A percentile compares a stretch with the other conserved stretches of the same genome.
Evolutionary conservation across 257 asterid genomes (phyloP).

Genomic region (Ophiorrhiza pumila): DNA sequence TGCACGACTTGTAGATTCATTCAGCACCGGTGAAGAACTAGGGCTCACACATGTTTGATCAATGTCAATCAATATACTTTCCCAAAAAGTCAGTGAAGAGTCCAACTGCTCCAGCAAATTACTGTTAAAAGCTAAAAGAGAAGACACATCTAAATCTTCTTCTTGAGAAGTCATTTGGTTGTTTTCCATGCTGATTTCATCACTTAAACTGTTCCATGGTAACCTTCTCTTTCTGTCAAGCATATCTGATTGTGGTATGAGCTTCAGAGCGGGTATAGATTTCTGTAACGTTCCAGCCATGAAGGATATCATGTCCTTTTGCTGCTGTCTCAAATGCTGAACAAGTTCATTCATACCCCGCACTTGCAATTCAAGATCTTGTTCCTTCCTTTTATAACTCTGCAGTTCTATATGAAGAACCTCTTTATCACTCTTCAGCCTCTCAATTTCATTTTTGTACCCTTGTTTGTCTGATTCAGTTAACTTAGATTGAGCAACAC

Average conservation of each 20-base stretch:
- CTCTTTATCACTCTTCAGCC: slow-evolving; percentile 53
- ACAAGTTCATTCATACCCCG: slow-evolving; percentile 42
- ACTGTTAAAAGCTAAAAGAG: slow-evolving; percentile 39
- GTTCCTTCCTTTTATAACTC: slow-evolving; percentile 49
- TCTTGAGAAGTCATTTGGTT: slow-evolving; percentile 35
- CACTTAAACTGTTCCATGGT: slow-evolving; percentile 42
- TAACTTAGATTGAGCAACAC: slow-evolving; percentile 39
- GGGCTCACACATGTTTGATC: slow-evolving; percentile 37
- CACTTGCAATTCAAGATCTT: slow-evolving; percentile 44
- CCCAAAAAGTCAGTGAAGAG: slow-evolving; percentile 62
- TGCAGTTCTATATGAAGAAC: slow-evolving; percentile 47
- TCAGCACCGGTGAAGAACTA: slow-evolving; percentile 40
- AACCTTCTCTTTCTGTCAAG: slow-evolving; percentile 67
- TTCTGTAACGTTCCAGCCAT: slow-evolving; percentile 41
- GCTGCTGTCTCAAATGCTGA: slow-evolving; percentile 42
- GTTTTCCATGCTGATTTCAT: slow-evolving; percentile 40
- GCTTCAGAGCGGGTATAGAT: slow-evolving; percentile 39
- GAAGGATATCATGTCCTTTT: slow-evolving; percentile 50
- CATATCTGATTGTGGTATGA: slow-evolving; percentile 38
- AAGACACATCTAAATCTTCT: slow-evolving; percentile 38
- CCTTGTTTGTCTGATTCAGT: slow-evolving; percentile 63
- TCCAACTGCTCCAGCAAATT: slow-evolving; percentile 59
- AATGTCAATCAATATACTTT: slow-evolving; percentile 41
- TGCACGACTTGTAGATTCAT: slow-evolving; percentile 43
- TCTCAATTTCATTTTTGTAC: slow-evolving; percentile 59